Evolutionary conservation across 148 eudicot species (phyloP).

Genomic region (Rhododendron vialii): DNA sequence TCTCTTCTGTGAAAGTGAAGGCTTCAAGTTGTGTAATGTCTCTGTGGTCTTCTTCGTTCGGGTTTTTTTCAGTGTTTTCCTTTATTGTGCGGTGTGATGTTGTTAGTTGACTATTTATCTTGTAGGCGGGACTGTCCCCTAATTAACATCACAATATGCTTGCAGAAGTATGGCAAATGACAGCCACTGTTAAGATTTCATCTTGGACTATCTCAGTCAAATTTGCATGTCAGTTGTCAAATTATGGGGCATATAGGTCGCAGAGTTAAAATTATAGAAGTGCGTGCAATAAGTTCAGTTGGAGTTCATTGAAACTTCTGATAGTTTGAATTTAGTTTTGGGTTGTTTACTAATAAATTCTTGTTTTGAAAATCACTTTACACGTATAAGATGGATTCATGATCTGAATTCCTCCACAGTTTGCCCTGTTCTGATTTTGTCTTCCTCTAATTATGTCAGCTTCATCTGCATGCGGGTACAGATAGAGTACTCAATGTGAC

Average conservation of each 20-base stretch:
- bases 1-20: not conserved
- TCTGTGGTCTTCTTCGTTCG: not conserved
- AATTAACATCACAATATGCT: not conserved
- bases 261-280: not conserved
- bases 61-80: not conserved
- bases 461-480: slow-evolving; percentile 76
- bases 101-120: not conserved
- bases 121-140: not conserved
- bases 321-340: not conserved
- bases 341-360: not conserved
- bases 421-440: slow-evolving; percentile 2
- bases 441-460: slow-evolving; percentile 37
- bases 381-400: not conserved
- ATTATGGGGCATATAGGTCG: not conserved
- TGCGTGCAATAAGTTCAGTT: not conserved
- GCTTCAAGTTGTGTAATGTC: not conserved
- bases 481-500: slow-evolving; percentile 83
- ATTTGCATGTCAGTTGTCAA: not conserved
- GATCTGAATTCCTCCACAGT: not conserved
- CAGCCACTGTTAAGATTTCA: not conserved
- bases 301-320: not conserved
- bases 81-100: not conserved
- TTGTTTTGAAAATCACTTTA: not conserved
- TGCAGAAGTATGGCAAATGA: not conserved
- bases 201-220: not conserved